These are phyloP conservation scores for Guillardia theta DNA, from an alignment of 78 protist species.

Conservation along the genomic window DNA sequence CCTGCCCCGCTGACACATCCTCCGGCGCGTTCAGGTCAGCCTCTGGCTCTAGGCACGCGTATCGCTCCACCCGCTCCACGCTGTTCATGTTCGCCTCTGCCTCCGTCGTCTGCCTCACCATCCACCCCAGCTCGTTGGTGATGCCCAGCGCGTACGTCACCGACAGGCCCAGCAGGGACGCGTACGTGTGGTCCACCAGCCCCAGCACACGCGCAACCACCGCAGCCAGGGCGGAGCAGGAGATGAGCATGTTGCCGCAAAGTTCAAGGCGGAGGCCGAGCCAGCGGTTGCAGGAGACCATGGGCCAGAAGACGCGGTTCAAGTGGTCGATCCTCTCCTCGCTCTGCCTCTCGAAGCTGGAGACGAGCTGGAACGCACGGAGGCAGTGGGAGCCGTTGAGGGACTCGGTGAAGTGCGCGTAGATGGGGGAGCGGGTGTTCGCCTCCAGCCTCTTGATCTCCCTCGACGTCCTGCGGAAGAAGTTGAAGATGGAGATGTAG, in stretches of 20 bases:
- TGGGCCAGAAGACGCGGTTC: conserved; percentile 57
- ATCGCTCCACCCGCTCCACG: conserved; percentile 5
- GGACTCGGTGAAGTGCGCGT: conserved; percentile 76
- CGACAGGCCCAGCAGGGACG: neutral
- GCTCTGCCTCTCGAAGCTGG: neutral
- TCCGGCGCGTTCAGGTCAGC: neutral
- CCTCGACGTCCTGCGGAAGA: conserved; percentile 66
- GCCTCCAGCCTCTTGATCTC: conserved; percentile 75
- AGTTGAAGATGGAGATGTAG: conserved; percentile 62
- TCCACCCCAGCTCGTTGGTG: conserved; percentile 28
- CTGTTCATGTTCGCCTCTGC: conserved; percentile 30
- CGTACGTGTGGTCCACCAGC: neutral
- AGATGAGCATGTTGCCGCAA: conserved; percentile 67
- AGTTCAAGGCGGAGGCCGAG: conserved; percentile 76
- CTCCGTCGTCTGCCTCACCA: conserved; percentile 36
- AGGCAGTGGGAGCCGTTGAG: conserved; percentile 83
- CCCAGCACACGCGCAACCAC: neutral
- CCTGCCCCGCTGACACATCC: too few relatives aligned
- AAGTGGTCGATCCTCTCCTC: conserved; percentile 47
- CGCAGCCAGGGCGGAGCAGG: neutral
- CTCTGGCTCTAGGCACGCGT: conserved; percentile 36
- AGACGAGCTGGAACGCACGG: conserved; percentile 69
- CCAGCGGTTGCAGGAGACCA: conserved; percentile 64
- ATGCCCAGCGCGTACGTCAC: neutral
- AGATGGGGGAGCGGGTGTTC: conserved; percentile 62